These are phyloP conservation scores for Euphorbia celastroides DNA, from an alignment of 441 rosid genomes.

Conservation along the genomic window DNA sequence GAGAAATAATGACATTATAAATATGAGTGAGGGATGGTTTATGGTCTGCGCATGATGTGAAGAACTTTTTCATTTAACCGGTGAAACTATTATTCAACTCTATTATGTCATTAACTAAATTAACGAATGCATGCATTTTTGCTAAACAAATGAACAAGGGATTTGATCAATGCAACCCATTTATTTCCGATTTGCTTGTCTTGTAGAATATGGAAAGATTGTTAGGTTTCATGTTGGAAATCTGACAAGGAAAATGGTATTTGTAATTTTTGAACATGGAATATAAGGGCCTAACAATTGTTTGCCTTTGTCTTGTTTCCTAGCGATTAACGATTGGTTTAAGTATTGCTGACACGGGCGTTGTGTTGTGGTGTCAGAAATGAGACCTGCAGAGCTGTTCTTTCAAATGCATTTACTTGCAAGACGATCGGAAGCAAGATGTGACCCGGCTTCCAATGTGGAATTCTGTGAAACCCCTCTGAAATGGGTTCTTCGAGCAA, in stretches of 20 bases:
- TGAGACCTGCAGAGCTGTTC: slow-evolving; percentile 86
- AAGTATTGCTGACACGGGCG: neutral
- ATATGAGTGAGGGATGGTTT: no score
- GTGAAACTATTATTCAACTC: neutral
- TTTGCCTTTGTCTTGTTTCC: neutral
- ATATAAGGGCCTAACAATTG: neutral
- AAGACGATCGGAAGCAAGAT: slow-evolving; percentile 32
- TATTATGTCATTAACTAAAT: neutral
- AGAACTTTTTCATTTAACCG: no score
- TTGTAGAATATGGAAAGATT: neutral
- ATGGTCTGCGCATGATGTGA: no score
- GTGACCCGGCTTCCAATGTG: slow-evolving; percentile 34
- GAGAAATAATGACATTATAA: neutral
- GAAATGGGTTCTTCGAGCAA: slow-evolving; percentile 88
- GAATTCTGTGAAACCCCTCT: slow-evolving; percentile 60
- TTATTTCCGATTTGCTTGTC: neutral
- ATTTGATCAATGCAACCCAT: no score
- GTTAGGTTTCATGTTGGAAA: no score
- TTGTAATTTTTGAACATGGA: neutral
- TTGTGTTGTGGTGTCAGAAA: slow-evolving; percentile 41
- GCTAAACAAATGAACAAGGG: neutral
- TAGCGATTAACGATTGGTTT: neutral
- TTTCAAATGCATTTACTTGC: slow-evolving; percentile 95
- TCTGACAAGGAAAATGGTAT: no score
- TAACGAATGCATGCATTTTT: neutral